Base-by-base conservation (phyloP, 2,329 filamentous ascomycete species). In the Colletotrichum chrysophilum region DNA sequence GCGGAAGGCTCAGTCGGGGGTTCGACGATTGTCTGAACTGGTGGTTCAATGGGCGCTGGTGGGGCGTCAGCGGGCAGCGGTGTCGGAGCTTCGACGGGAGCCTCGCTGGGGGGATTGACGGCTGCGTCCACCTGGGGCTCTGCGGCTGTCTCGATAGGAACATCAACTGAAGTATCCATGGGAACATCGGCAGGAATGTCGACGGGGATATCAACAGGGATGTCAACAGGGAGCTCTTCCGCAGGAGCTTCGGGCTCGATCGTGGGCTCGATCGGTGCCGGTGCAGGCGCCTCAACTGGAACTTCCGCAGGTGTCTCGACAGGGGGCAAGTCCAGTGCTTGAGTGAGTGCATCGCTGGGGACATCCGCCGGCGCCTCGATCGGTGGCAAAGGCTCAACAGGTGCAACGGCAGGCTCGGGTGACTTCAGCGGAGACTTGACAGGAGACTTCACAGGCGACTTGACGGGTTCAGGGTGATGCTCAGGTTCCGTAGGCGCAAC, bases 371-470 rank as follows among this genome's bases (percentile, higher is more conserved):
- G 16, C 6, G 21, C 52, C 16, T 55, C 65, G 13, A 16, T 38
- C 7, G 65, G 65, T 3, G 34, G 62, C 5, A n/a, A 30, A 52
- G 52, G 52, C 32, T 68, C 52, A 2, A 43, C 7, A 7, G 64
- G 13, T 16, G 66, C 32, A 34, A 56, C 66, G 28, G 43, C 36
- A 14, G 66, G 71, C 48, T 70, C 66, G 3, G 28, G 18, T 8
- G 55, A 21, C 7, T 55, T 52, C 18, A 16, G 34, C 2, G 69
- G 70, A 14, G 70, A 75, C 48, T 73, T 75, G 4, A 38, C 4
- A 5, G 70, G 70, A 16, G 70, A 72, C 26, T 73, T 71, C 10
- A 48, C 43, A 10, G 69, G 73, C 13, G 73, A 75, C 18, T 62
- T 24, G 14, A 52, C 26, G 8, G 70, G 62, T 13, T 73, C 64